Evolutionary conservation across 441 rosid species (phyloP).

Genomic region (Mallotus japonicus): DNA sequence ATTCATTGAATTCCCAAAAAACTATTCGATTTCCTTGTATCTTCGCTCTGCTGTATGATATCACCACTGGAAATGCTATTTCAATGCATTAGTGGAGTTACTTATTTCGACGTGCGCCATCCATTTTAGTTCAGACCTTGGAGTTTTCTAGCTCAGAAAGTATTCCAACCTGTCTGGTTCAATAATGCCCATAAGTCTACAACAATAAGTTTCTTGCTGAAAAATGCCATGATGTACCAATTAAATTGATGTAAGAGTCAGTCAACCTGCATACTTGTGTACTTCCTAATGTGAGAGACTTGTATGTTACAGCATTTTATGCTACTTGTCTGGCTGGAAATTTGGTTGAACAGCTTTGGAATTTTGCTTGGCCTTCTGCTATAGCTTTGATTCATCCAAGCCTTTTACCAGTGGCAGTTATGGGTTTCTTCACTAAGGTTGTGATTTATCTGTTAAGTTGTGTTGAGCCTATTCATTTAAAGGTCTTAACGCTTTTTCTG

Average conservation of each 20-base stretch:
- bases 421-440: conserved; percentile 80
- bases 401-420: conserved; percentile 90
- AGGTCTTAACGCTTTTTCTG: conserved; percentile 4
- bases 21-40: background rate
- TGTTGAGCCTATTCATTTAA: background rate
- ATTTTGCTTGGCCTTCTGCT: conserved; percentile 94
- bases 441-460: conserved; percentile 13
- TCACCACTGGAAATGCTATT: background rate
- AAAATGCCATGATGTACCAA: background rate
- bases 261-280: background rate
- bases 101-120: background rate
- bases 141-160: background rate
- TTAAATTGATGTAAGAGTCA: background rate
- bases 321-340: conserved; percentile 76
- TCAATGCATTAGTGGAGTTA: background rate
- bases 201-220: background rate
- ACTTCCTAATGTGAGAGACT: conserved; percentile 18
- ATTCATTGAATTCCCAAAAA: background rate
- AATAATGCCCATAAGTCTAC: background rate
- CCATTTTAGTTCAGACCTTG: conserved; percentile 5
- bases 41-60: background rate
- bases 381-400: conserved; percentile 91
- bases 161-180: conserved; percentile 1
- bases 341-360: conserved; percentile 90
- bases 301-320: conserved; percentile 60